A percentile compares a stretch with the other conserved stretches of the same genome.
Conservation (phyloP, 495 filamentous ascomycete genomes). For the Pyrenopolyporus hunteri region DNA sequence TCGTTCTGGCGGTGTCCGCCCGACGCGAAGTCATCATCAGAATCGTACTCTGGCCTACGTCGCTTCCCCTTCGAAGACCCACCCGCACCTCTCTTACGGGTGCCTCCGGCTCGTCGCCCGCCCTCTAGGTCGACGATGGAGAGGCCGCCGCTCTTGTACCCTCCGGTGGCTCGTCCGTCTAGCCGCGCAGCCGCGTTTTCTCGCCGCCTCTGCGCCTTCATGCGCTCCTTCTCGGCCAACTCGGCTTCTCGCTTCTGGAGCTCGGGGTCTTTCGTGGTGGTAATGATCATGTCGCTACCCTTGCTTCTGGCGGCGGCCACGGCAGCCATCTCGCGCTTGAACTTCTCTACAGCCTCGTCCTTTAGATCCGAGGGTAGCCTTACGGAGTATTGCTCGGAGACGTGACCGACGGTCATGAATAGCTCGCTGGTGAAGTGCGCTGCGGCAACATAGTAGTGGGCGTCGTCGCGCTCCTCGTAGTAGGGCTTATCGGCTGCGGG, state of each 20-base stretch:
- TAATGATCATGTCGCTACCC: constrained; percentile 57
- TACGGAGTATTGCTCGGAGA: constrained; percentile 77
- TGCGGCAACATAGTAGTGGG: constrained; percentile 82
- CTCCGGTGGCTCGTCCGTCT: constrained; percentile 57
- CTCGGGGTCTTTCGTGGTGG: constrained; percentile 79
- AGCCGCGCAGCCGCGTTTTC: constrained; percentile 71
- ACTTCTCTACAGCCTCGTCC: constrained; percentile 77
- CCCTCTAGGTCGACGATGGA: constrained; percentile 79
- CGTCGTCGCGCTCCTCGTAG: constrained; percentile 69
- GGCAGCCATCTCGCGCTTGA: constrained; percentile 72
- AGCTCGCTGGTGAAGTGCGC: constrained; percentile 71
- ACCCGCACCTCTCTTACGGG: constrained; percentile 53
- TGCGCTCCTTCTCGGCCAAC: constrained; percentile 70
- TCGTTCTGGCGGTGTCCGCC: constrained; percentile 74
- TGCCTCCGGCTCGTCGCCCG: constrained; percentile 44
- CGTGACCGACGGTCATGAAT: constrained; percentile 77
- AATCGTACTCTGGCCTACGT: constrained; percentile 60
- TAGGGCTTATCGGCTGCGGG: constrained; percentile 66
- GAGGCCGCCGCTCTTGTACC: constrained; percentile 63
- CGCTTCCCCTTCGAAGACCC: constrained; percentile 51
- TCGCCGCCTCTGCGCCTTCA: constrained; percentile 68
- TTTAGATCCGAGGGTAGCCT: constrained; percentile 70
- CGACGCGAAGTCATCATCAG: constrained; percentile 69
- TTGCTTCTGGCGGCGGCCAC: constrained; percentile 56
- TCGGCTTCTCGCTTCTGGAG: constrained; percentile 78